Evolutionary conservation across 768 basidiomycete genomes (phyloP), one percentile per base, ranked within the genome.

Genomic region (Fistulinella prunicolor): DNA sequence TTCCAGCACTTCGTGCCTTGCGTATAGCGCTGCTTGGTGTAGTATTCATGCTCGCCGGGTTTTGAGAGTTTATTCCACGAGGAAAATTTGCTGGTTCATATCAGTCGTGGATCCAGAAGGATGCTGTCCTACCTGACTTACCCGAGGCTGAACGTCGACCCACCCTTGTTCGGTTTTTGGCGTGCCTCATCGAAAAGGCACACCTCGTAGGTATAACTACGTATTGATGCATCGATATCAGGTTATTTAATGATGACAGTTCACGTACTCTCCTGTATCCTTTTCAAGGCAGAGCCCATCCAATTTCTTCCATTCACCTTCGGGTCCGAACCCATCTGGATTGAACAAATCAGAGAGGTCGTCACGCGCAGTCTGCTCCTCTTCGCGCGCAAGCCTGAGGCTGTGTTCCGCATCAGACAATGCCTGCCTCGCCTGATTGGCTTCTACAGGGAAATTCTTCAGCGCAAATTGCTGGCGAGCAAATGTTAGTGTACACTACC

Each of bases 251-350:
- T n/a, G 10, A 17, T 6, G 21, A 28, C 3, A 26, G n/a, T 44
- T 32, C 20, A 85, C 94, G 63, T 60, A 96, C 90, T 96, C 95
- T 75, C 96, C 95, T 5, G 79, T 75, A 45, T 94, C 81, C 62
- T 83, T 86, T 62, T 82, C 80, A 12, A 98, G 64, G 58, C 95
- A 98, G 1, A 75, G 72, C 6, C 80, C 78, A 19, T 94, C 87
- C 6, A 99, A 78, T 70, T 95, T 96, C 76, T 95, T 95, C 92
- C 92, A 99, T 70, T 96, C 91, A 42, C 91, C 95, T 22, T 89
- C 75, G 1, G 70, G 63, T 17, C 94, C 94, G 56, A 86, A 96
- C 29, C 77, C 78, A 17, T 81, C 65, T 9, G 67, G 68, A 49
- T 82, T 72, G 59, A 85, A 89, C 20, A 98, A 73, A 48, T 86